Conservation (phyloP, 2,329 filamentous ascomycete species). For the Capronia coronata region DNA sequence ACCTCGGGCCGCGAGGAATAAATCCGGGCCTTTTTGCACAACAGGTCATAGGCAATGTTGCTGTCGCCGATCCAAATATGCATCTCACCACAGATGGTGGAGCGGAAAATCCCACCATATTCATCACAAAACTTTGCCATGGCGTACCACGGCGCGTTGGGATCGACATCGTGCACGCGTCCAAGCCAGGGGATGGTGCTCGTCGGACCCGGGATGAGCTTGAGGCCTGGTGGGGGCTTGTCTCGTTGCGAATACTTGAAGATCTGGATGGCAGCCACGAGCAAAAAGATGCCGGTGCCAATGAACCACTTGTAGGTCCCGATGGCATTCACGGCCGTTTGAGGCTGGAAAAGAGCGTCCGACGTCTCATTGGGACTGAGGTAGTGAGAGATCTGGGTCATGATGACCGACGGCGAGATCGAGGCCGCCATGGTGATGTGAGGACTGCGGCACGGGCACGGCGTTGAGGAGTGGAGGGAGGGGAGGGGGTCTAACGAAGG, state of each 20-base stretch:
- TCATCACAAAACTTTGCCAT: constrained; percentile 28
- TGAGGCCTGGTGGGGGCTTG: constrained; percentile 27
- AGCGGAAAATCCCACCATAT: constrained; percentile 27
- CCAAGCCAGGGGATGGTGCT: constrained; percentile 29
- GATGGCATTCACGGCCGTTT: constrained; percentile 24
- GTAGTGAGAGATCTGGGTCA: constrained; percentile 28
- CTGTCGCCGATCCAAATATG: constrained; percentile 28
- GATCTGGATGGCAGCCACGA: constrained; percentile 24
- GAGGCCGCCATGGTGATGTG: constrained; percentile 26
- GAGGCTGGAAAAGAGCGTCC: constrained; percentile 28
- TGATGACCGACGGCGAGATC: constrained; percentile 30
- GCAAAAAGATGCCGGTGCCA: constrained; percentile 26
- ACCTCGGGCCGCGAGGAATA: constrained; percentile 29
- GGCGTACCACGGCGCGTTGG: constrained; percentile 29
- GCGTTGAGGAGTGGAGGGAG: constrained; percentile 9
- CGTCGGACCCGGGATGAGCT: constrained; percentile 26
- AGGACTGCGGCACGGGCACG: constrained; percentile 3
- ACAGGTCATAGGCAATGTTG: constrained; percentile 28
- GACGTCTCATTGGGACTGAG: constrained; percentile 22
- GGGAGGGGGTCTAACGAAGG: constrained; percentile 11
- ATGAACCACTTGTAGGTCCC: constrained; percentile 30
- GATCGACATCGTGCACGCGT: constrained; percentile 29
- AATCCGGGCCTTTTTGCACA: constrained; percentile 30
- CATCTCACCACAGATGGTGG: constrained; percentile 30
- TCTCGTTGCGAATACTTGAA: constrained; percentile 39